A percentile compares a stretch with the other conserved stretches of the same genome.
Conservation (phyloP, 2,329 filamentous ascomycete species). For the Torrubiellomyces zombiae region DNA sequence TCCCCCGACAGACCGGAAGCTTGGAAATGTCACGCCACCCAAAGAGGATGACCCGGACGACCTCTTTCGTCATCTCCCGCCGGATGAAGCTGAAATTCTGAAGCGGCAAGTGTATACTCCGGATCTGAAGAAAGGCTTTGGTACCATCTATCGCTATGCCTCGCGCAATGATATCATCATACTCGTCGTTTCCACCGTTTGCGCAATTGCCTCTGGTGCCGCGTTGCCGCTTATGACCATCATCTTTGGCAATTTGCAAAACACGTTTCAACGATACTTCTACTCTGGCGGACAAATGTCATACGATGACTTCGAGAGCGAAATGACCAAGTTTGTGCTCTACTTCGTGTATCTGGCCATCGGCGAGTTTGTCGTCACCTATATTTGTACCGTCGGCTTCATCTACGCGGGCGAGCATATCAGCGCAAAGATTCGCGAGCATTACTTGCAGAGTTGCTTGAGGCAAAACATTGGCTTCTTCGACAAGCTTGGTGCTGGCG, state of each 20-base stretch:
- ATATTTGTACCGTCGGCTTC: constrained; percentile 72
- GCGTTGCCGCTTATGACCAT: constrained; percentile 68
- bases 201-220: constrained; percentile 55
- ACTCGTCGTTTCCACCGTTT: constrained; percentile 41
- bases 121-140: constrained; percentile 44
- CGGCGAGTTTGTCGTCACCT: constrained; percentile 61
- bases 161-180: constrained; percentile 48
- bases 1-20: constrained; percentile 6
- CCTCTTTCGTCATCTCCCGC: constrained; percentile 44
- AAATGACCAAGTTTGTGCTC: constrained; percentile 48
- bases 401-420: constrained; percentile 77
- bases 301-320: constrained; percentile 38
- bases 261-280: constrained; percentile 52
- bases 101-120: constrained; percentile 51
- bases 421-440: constrained; percentile 59
- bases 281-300: constrained; percentile 22
- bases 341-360: constrained; percentile 80
- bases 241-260: constrained; percentile 62
- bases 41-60: constrained; percentile 26
- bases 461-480: constrained; percentile 85
- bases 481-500: constrained; percentile 81
- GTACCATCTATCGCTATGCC: constrained; percentile 54
- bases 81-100: constrained; percentile 49
- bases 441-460: constrained; percentile 72
- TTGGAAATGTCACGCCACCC: constrained; percentile 9